Conservation (phyloP, 2,329 filamentous ascomycete genomes). For the Penicillium sp. region DNA sequence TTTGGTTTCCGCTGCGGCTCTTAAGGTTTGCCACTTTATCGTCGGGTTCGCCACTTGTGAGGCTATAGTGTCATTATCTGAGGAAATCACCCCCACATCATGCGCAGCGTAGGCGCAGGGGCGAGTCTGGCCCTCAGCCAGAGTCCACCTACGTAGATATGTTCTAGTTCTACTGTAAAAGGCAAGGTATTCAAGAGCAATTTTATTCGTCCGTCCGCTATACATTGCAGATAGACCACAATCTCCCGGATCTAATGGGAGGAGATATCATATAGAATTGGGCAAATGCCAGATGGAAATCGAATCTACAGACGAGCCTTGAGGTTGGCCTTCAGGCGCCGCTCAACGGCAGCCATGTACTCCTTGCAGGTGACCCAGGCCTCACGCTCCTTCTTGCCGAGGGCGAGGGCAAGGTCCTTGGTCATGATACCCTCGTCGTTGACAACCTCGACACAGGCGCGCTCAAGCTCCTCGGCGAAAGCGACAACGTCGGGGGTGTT, state of each 20-base stretch:
- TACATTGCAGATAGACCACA: constrained; percentile 17
- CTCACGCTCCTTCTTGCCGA: constrained; percentile 76
- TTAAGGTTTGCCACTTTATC: too few species aligned
- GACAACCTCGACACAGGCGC: constrained; percentile 90
- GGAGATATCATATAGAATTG: constrained; percentile 1
- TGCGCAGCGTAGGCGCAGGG: too few species aligned
- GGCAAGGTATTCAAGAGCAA: constrained; percentile 1
- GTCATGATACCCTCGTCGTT: constrained; percentile 96
- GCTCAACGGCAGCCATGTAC: constrained; percentile 91
- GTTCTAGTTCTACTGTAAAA: neutral
- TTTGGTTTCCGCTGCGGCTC: neutral
- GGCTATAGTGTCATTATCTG: neutral
- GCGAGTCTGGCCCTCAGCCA: too few species aligned
- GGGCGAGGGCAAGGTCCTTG: constrained; percentile 95
- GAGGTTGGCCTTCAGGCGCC: constrained; percentile 72
- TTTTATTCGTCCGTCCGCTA: constrained; percentile 15
- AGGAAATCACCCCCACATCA: too few species aligned
- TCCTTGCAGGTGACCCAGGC: constrained; percentile 89
- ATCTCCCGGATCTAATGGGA: constrained; percentile 4
- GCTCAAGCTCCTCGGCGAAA: constrained; percentile 87
- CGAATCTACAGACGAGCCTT: constrained; percentile 33
- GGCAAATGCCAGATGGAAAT: neutral
- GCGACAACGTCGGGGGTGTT: constrained; percentile 84
- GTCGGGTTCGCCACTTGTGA: neutral
- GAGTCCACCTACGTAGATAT: too few species aligned